These are phyloP conservation scores for Amyloporia xantha DNA, from an alignment of 768 basidiomycete species.

Conservation along the genomic window DNA sequence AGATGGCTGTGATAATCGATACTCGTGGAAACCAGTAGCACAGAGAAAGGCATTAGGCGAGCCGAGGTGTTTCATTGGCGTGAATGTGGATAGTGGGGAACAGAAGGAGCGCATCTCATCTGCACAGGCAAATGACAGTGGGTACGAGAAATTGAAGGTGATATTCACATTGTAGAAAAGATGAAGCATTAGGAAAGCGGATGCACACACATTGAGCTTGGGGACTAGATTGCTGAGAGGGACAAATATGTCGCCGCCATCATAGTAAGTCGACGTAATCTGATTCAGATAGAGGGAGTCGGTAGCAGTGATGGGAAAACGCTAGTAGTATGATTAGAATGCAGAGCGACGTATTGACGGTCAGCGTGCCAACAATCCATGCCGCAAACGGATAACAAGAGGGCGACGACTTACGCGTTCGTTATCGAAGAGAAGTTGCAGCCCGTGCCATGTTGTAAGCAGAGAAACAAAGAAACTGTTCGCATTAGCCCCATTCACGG, in stretches of 20 bases:
- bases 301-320: slow-evolving; percentile 62
- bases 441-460: slow-evolving; percentile 61
- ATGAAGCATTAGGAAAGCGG: too few relatives aligned
- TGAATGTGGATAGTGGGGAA: slow-evolving; percentile 60
- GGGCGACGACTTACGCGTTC: slow-evolving; percentile 15
- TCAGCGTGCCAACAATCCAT: background rate
- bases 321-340: slow-evolving; percentile 18
- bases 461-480: slow-evolving; percentile 54
- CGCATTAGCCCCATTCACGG: slow-evolving; percentile 56
- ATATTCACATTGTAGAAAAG: too few relatives aligned
- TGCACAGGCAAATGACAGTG: slow-evolving; percentile 24
- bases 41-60: slow-evolving; percentile 58
- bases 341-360: background rate
- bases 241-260: slow-evolving; percentile 46
- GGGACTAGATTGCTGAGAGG: slow-evolving; percentile 26
- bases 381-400: background rate
- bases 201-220: slow-evolving; percentile 20
- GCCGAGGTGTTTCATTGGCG: slow-evolving; percentile 56
- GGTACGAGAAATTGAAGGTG: background rate
- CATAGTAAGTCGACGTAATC: slow-evolving; percentile 32
- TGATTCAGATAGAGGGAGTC: slow-evolving; percentile 46
- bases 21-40: slow-evolving; percentile 71
- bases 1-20: slow-evolving; percentile 69
- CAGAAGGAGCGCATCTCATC: slow-evolving; percentile 71
- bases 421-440: slow-evolving; percentile 59